phyloP scores from a whole-genome alignment of 2,329 filamentous ascomycete genomes.

The Fonsecaea pugnacius region DNA sequence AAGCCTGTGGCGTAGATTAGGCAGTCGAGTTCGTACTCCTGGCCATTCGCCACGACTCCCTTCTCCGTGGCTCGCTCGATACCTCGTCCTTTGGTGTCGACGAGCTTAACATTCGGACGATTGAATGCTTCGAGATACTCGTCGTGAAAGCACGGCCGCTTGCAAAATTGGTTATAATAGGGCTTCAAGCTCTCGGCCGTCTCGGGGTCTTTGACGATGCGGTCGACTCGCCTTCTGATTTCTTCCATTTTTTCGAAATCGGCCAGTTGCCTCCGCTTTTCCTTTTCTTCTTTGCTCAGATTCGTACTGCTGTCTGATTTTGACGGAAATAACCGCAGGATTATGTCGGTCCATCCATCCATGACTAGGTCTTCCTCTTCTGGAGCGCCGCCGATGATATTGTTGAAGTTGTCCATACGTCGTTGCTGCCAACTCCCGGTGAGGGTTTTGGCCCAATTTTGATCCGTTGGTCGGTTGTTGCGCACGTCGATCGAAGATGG shows the following conservation, averaged over 20 bases:
- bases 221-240: constrained; percentile 51
- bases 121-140: constrained; percentile 66
- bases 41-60: constrained; percentile 55
- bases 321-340: constrained; percentile 14
- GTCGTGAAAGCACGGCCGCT: constrained; percentile 66
- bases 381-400: constrained; percentile 33
- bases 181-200: constrained; percentile 61
- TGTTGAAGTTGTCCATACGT: constrained; percentile 41
- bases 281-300: constrained; percentile 10
- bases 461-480: constrained; percentile 30
- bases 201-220: constrained; percentile 57
- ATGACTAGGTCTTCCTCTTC: constrained; percentile 37
- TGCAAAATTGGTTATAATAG: constrained; percentile 67
- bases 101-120: constrained; percentile 59
- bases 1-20: constrained; percentile 56
- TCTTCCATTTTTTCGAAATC: constrained; percentile 34
- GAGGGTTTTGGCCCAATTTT: constrained; percentile 17
- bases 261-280: constrained; percentile 24
- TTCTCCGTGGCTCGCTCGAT: constrained; percentile 51
- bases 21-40: constrained; percentile 55
- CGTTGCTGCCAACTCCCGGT: constrained; percentile 39
- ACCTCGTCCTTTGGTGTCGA: constrained; percentile 63
- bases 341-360: constrained; percentile 40
- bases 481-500: constrained; percentile 43
- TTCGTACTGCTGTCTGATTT: neutral